Evolutionary conservation across 2,329 filamentous ascomycete species (phyloP).

Genomic region (Dryadomyces quercivorus): DNA sequence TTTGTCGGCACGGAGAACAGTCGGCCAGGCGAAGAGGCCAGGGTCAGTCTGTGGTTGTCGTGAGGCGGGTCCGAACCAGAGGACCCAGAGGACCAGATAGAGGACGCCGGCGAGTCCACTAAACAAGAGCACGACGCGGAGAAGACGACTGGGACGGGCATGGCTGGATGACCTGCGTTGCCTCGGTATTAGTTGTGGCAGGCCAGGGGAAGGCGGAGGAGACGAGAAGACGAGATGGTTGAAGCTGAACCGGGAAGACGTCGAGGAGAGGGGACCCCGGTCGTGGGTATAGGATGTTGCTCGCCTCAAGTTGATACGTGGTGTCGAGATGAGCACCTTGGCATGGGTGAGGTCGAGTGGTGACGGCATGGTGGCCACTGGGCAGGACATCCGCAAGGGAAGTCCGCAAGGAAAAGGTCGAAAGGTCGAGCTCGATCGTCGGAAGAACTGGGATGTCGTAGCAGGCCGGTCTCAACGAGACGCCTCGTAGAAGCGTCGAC

Average conservation of each 20-base stretch:
- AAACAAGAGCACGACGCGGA: slow-evolving; percentile 44
- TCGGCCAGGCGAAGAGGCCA: slow-evolving; percentile 23
- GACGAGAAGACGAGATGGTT: slow-evolving; percentile 55
- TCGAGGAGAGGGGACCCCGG: slow-evolving; percentile 42
- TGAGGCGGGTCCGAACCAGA: slow-evolving; percentile 17
- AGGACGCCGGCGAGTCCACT: slow-evolving; percentile 35
- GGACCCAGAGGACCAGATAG: slow-evolving; percentile 30
- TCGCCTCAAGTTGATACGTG: slow-evolving; percentile 46
- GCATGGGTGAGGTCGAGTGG: slow-evolving; percentile 33
- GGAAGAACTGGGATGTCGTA: too few relatives aligned
- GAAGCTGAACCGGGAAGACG: slow-evolving; percentile 51
- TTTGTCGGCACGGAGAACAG: slow-evolving; percentile 28
- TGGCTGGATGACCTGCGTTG: slow-evolving; percentile 48
- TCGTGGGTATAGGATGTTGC: slow-evolving; percentile 46
- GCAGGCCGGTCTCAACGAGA: background rate
- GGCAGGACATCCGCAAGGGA: background rate
- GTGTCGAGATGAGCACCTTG: slow-evolving; percentile 40
- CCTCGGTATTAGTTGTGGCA: slow-evolving; percentile 52
- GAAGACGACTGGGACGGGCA: slow-evolving; percentile 43
- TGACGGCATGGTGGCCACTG: slow-evolving; percentile 27
- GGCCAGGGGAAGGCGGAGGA: slow-evolving; percentile 57
- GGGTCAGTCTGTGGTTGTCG: slow-evolving; percentile 4
- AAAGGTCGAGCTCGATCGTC: background rate
- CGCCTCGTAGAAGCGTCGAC: background rate
- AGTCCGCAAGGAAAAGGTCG: background rate